Evolutionary conservation across 768 basidiomycete species (phyloP), one percentile per base, ranked within the genome.

Genomic region (Gautieria morchelliformis): DNA sequence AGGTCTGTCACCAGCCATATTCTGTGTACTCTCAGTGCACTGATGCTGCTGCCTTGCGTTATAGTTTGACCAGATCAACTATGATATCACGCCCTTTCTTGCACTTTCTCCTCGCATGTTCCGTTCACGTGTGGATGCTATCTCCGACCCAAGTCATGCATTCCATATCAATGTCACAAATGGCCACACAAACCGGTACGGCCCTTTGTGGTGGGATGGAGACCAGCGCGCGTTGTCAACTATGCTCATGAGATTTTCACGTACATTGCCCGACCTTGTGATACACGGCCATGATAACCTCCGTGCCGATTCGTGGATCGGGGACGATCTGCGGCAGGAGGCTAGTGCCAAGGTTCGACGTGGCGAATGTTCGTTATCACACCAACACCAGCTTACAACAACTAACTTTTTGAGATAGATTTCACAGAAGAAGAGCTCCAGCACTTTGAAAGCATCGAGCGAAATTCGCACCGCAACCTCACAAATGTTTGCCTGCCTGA

Each of bases 1-100:
- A 80, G 35, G 56, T 57, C 19, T 30, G 56, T 37, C 42, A 44
- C 32, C 27, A 24, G 8, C 20, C 27, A 52, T 12, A 37, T 3
- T 32, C 54, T 15, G n/a, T n/a, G n/a, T n/a, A 15, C 9, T n/a
- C 49, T 11, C 42, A 33, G 20, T 4, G 10, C 30, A 19, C 48
- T 37, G 8, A 37, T 14, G 35, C 35, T 37, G 35, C 14, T 9
- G 22, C n/a, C 56, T 30, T 35, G 3, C 35, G 3, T 39, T n/a
- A 11, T 11, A 58, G 58, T 59, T 57, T 27, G 58, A 59, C 22
- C 52, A 53, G 37, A 53, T 59, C 30, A 54, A 54, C 27, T 54
- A 54, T 24, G 53, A 59, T 42, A 48, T 59, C 11, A 54, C 52
- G 22, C 58, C 58, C 22, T 59, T 30, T 44, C 53, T 59, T 22